Base-by-base conservation (phyloP, 2,329 filamentous ascomycete species). In the Magnaporthiopsis incrustans region DNA sequence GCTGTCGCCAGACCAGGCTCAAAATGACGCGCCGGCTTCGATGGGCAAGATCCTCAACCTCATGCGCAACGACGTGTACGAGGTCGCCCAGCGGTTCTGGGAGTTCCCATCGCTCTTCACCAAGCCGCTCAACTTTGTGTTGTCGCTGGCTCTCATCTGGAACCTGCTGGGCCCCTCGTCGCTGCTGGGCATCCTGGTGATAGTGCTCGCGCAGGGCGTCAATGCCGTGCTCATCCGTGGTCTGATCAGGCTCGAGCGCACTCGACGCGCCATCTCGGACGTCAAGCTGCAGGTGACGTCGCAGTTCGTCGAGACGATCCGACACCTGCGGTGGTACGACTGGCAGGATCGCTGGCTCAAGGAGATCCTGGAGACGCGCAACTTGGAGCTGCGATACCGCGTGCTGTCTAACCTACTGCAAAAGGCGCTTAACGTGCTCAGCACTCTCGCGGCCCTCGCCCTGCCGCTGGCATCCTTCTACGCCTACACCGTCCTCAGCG, bases 31-130 rank as follows among this genome's bases (percentile, higher is more conserved):
- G 44, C 18, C 30, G 50, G 91, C 92, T 0, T 92, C 90, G 0
- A 94, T 93, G 76, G 92, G 92, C 10, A 96, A 96, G 72, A 95
- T 97, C 62, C 83, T 97, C 66, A 97, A 96, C 70, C 76, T 97
- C 2, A 90, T 96, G 80, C 87, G 91, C 61, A 87, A 84, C 65
- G 91, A 95, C 72, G 90, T 89, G 0, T 95, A 94, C 71, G 89
- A 93, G 72, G 85, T 94, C 56, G 85, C 91, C 3, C 91, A 94
- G 70, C 79, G 90, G 58, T 95, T 97, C 70, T 97, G 92, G 92
- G 92, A 97, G 66, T 90, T 95, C 63, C 83, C 89, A 2, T 80
- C 81, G n/a, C 78, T 97, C 1, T 78, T 96, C 57, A 88, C 88
- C 3, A 90, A 89, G 66, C 92, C 92, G 0, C 75, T 95, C 22